Conservation (phyloP, 2,329 filamentous ascomycete genomes). For the Cercospora zeae-maydis region DNA sequence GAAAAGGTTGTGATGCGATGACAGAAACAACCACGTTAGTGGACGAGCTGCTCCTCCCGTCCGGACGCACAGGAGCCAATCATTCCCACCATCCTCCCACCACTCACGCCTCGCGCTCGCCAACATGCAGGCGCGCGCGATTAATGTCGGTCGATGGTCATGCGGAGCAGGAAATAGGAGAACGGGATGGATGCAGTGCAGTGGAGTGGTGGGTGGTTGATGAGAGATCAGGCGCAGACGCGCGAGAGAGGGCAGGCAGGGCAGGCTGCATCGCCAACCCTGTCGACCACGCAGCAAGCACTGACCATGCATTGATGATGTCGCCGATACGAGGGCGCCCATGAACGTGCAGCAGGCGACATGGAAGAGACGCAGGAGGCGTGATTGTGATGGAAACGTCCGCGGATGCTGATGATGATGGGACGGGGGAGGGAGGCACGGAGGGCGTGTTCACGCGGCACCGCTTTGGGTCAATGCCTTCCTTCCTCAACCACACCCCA, state of each 20-base stretch:
- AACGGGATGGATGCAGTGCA: neutral
- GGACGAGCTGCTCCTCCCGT: neutral
- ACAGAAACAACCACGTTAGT: conserved; percentile 3
- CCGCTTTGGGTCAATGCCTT: conserved; percentile 4
- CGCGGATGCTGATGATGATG: no score
- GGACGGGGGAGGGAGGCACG: no score
- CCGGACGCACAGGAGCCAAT: neutral
- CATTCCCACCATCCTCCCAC: neutral
- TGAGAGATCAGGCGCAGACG: neutral
- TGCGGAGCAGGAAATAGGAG: neutral
- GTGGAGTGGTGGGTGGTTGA: no score
- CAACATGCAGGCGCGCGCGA: neutral
- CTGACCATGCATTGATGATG: conserved; percentile 3
- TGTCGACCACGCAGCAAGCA: conserved; percentile 3
- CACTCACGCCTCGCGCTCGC: neutral
- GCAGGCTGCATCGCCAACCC: neutral
- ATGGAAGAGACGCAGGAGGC: neutral
- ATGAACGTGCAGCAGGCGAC: conserved; percentile 1
- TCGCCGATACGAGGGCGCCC: conserved; percentile 5
- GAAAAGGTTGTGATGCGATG: neutral
- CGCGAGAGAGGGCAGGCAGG: no score
- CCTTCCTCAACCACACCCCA: conserved; percentile 21
- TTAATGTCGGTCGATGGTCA: conserved; percentile 1
- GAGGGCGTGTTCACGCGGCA: neutral
- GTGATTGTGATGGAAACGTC: neutral